Evolutionary conservation across 129 eudicot genomes (phyloP).

Genomic region (Erigeron canadensis): DNA sequence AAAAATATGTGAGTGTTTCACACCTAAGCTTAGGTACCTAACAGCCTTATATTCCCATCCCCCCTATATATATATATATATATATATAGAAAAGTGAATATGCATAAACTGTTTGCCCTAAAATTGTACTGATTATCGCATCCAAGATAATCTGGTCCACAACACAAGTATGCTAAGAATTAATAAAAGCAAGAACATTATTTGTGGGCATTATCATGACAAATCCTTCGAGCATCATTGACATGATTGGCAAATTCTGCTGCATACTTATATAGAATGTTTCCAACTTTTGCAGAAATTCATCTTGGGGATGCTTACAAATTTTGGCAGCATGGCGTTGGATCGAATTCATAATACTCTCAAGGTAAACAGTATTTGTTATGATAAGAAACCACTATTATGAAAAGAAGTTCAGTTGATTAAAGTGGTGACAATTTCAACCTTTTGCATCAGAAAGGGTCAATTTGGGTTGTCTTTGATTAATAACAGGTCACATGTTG

Average conservation of each 20-base stretch:
- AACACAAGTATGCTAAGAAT: neutral
- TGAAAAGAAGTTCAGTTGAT: neutral
- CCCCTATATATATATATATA: no score
- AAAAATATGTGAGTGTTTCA: no score
- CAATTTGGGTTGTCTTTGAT: neutral
- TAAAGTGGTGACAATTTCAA: neutral
- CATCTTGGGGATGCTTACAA: slow-evolving; percentile 88
- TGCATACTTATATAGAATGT: neutral
- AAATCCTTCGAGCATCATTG: neutral
- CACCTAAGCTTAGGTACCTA: no score
- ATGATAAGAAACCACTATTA: neutral
- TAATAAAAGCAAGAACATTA: neutral
- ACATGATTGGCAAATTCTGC: neutral
- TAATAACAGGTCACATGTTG: neutral
- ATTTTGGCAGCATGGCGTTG: slow-evolving; percentile 92
- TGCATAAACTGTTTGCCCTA: no score
- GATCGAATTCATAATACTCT: slow-evolving; percentile 91
- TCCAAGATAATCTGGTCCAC: no score
- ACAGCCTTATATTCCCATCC: no score
- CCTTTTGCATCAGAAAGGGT: neutral
- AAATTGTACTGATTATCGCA: no score
- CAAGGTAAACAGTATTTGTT: slow-evolving; percentile 52
- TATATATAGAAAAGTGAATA: no score
- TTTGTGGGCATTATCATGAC: neutral
- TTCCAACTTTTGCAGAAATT: slow-evolving; percentile 60